Conservation (phyloP, 176 grass and related monocot species). For the Bromus sterilis region DNA sequence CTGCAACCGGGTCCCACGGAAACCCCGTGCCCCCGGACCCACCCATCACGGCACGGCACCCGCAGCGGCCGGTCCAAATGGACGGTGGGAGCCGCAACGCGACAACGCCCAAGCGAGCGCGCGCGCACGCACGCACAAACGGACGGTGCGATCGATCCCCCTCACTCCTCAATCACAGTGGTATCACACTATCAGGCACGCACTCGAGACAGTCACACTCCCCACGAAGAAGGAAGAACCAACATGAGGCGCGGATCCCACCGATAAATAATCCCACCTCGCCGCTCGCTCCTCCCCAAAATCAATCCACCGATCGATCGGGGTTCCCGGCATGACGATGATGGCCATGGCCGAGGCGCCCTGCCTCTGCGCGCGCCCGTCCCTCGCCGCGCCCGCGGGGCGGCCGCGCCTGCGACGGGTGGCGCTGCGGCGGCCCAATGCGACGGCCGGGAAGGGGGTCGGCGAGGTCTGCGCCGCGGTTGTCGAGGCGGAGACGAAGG, state of each 20-base stretch:
- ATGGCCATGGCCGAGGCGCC: constrained; percentile 4
- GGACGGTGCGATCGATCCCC: neutral
- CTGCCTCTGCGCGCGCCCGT: constrained; percentile 28
- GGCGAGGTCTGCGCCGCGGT: neutral
- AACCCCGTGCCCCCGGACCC: neutral
- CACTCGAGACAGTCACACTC: neutral
- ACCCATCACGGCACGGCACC: neutral
- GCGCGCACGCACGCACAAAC: neutral
- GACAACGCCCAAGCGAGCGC: neutral
- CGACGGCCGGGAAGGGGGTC: neutral
- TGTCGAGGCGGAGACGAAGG: neutral
- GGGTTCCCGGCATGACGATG: neutral
- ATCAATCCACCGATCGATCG: constrained; percentile 1
- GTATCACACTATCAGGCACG: neutral
- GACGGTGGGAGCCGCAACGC: neutral
- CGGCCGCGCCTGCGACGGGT: neutral
- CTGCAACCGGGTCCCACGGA: neutral
- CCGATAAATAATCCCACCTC: constrained; percentile 6
- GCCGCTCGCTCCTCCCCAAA: neutral
- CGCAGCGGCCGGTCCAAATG: neutral
- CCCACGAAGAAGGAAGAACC: neutral
- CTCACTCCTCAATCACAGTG: neutral
- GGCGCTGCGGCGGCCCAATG: neutral
- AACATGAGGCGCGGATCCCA: neutral
- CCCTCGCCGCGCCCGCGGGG: constrained; percentile 3